phyloP scores from a whole-genome alignment of 1,284 basidiomycete species.

The Moniliella sp. region DNA sequence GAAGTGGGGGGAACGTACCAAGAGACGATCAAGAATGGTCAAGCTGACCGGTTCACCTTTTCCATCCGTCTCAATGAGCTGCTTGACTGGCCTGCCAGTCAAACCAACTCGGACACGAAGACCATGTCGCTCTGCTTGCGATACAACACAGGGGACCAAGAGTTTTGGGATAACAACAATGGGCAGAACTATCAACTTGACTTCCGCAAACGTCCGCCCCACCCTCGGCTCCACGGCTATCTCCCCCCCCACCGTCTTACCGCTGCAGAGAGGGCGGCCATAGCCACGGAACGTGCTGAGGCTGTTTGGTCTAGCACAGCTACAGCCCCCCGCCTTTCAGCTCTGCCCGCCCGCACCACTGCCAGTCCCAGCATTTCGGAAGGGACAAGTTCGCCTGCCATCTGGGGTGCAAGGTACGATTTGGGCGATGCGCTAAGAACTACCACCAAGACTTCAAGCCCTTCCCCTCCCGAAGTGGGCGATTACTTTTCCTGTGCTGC shows the following conservation, averaged over 20 bases:
- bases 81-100: slow-evolving; percentile 25
- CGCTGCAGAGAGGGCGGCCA: no score
- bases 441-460: no score
- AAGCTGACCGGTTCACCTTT: slow-evolving; percentile 45
- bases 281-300: no score
- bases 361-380: no score
- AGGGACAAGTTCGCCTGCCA: no score
- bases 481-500: no score
- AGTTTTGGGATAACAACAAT: slow-evolving; percentile 75
- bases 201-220: slow-evolving; percentile 25
- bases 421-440: no score
- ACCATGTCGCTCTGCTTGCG: slow-evolving; percentile 59
- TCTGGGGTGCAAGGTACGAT: no score
- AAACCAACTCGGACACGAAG: slow-evolving; percentile 54
- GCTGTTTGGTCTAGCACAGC: no score
- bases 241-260: slow-evolving; percentile 16
- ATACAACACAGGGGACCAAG: slow-evolving; percentile 52
- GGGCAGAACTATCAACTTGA: slow-evolving; percentile 56
- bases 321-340: slow-evolving; percentile 1
- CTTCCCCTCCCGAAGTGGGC: no score
- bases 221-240: slow-evolving; percentile 2
- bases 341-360: no score
- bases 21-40: slow-evolving; percentile 41
- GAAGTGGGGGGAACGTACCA: slow-evolving; percentile 64
- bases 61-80: slow-evolving; percentile 39